A percentile compares a stretch with the other conserved stretches of the same genome.
Conservation (phyloP, 768 basidiomycete species). For the Krasilnikovozyma curviuscula region DNA sequence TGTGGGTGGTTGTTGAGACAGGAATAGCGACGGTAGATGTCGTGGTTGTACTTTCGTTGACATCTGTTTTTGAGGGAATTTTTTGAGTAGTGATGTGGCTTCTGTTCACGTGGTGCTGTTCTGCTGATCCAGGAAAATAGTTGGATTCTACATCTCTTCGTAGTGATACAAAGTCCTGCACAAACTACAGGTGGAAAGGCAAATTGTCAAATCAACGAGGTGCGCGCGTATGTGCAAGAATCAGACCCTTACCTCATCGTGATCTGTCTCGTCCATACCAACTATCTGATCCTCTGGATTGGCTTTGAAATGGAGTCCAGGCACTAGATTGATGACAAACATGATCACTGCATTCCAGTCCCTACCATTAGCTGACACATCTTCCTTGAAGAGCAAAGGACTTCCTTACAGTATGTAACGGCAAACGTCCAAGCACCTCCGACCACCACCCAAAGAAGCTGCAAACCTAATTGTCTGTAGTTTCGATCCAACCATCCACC, state of each 20-base stretch:
- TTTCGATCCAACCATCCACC: conserved; percentile 61
- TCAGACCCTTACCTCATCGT: conserved; percentile 1
- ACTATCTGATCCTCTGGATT: conserved; percentile 34
- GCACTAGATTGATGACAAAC: conserved; percentile 60
- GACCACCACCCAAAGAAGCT: conserved; percentile 37
- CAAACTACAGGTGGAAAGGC: background rate
- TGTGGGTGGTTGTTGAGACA: too few species aligned
- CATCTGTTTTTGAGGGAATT: too few species aligned
- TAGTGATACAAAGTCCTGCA: conserved; percentile 1
- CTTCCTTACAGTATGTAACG: conserved; percentile 23
- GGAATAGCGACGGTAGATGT: too few species aligned
- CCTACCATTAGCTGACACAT: too few species aligned
- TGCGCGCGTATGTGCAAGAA: background rate
- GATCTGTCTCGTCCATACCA: conserved; percentile 53
- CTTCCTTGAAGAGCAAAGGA: too few species aligned
- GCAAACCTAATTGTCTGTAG: conserved; percentile 59
- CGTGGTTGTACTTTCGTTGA: too few species aligned
- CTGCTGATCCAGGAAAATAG: background rate
- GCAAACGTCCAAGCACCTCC: conserved; percentile 26
- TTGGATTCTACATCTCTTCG: conserved; percentile 4
- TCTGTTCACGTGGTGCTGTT: too few species aligned
- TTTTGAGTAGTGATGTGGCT: too few species aligned
- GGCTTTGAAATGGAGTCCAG: conserved; percentile 48
- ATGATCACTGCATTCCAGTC: too few species aligned
- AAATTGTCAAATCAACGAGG: background rate